Percentiles rank a stretch among this genome's conserved stretches.
Conservation (phyloP, 495 filamentous ascomycete genomes). For the Penicillium lividum region DNA sequence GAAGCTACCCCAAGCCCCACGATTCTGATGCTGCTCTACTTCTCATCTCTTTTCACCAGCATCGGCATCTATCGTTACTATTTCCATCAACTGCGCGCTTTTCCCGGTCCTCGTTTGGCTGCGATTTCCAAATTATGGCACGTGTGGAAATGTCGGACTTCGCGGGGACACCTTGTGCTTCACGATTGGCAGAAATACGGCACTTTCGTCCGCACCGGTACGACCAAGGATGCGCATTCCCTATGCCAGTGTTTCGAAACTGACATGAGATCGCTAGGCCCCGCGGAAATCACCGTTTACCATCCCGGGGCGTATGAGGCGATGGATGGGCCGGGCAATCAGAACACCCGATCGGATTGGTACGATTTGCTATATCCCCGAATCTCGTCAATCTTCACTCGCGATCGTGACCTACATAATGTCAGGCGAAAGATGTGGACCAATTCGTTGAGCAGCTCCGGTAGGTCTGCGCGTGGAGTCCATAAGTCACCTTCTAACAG, state of each 20-base stretch:
- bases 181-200: constrained; percentile 34
- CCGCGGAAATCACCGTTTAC: constrained; percentile 39
- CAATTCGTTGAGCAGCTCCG: constrained; percentile 31
- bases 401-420: constrained; percentile 31
- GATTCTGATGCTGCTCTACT: neutral
- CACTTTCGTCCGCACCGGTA: constrained; percentile 42
- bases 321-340: constrained; percentile 31
- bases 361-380: constrained; percentile 45
- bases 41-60: constrained; percentile 39
- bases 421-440: constrained; percentile 31
- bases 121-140: constrained; percentile 50
- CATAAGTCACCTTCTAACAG: constrained; percentile 16
- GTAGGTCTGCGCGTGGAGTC: constrained; percentile 25
- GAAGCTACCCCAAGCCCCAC: neutral
- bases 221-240: neutral
- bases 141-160: constrained; percentile 30
- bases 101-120: constrained; percentile 44
- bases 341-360: constrained; percentile 43
- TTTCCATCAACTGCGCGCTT: constrained; percentile 38
- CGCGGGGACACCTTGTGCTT: constrained; percentile 38
- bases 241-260: too few relatives aligned
- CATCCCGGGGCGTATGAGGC: constrained; percentile 29
- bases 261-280: constrained; percentile 17
- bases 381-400: constrained; percentile 32
- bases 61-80: constrained; percentile 47